Percentiles rank a stretch among this genome's conserved stretches.
Evolutionary conservation across 805 yeast genomes (phyloP).

Genomic region (Barnettozyma siamensis): DNA sequence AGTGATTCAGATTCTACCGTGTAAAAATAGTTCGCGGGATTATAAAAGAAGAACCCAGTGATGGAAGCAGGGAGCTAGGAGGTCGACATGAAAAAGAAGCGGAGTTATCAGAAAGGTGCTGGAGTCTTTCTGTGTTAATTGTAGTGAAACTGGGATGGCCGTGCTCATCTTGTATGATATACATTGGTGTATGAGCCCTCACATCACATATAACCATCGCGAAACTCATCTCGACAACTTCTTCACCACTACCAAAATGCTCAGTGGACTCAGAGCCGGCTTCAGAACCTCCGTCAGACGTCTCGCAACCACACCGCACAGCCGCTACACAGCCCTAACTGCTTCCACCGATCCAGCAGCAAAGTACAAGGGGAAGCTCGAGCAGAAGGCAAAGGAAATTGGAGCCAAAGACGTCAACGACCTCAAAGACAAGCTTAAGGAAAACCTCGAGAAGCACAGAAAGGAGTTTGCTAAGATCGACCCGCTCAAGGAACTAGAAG

Average conservation of each 20-base stretch:
- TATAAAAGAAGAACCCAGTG: no score
- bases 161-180: no score
- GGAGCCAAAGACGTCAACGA: conserved; percentile 51
- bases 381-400: conserved; percentile 31
- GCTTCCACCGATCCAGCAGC: conserved; percentile 16
- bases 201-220: no score
- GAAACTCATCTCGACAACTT: no score
- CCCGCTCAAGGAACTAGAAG: conserved; percentile 64
- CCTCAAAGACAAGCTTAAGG: conserved; percentile 55
- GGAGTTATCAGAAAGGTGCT: no score
- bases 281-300: not conserved
- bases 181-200: no score
- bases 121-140: no score
- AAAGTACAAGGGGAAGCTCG: conserved; percentile 31
- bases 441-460: conserved; percentile 50
- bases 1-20: no score
- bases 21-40: no score
- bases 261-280: not conserved
- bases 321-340: conserved; percentile 1
- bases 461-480: conserved; percentile 56
- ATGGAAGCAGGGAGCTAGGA: no score
- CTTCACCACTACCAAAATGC: not conserved
- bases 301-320: conserved; percentile 7
- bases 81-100: no score
- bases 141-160: no score